A percentile compares a stretch with the other conserved stretches of the same genome.
Evolutionary conservation across 768 basidiomycete genomes (phyloP).

Genomic region (Termitomyces titanicus): DNA sequence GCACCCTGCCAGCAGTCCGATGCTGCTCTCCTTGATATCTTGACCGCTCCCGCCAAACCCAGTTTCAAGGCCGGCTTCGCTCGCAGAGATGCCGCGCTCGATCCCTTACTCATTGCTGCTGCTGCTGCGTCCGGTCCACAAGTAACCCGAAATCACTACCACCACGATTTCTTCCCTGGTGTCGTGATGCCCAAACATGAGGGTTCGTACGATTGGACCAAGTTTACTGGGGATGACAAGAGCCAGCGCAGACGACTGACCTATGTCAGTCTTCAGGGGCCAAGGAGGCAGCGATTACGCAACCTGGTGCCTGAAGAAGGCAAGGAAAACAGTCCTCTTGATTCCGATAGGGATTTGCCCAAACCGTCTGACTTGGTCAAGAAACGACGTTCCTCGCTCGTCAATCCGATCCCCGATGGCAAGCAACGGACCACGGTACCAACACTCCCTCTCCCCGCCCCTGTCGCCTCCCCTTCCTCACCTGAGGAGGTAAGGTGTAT

Average conservation of each 20-base stretch:
- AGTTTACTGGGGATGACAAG: constrained; percentile 44
- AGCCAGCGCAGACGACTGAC: constrained; percentile 44
- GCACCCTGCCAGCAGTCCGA: constrained; percentile 36
- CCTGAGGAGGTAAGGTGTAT: constrained; percentile 83
- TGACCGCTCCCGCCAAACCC: constrained; percentile 51
- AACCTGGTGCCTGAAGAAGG: constrained; percentile 28
- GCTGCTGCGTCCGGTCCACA: constrained; percentile 72
- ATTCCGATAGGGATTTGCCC: constrained; percentile 33
- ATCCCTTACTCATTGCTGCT: constrained; percentile 76
- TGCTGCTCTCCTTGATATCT: constrained; percentile 59
- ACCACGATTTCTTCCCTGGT: constrained; percentile 73
- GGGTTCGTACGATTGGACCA: constrained; percentile 56
- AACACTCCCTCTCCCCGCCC: constrained; percentile 11
- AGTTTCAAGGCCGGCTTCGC: constrained; percentile 38
- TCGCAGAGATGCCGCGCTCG: constrained; percentile 69
- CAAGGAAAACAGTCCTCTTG: constrained; percentile 49
- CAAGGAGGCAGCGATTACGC: constrained; percentile 57
- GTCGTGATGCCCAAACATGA: constrained; percentile 49
- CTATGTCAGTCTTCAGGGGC: constrained; percentile 76
- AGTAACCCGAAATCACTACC: constrained; percentile 82
- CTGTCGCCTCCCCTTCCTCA: constrained; percentile 18
- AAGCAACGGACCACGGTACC: constrained; percentile 23
- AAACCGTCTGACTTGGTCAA: constrained; percentile 26
- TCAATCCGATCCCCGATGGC: constrained; percentile 19
- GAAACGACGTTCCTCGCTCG: constrained; percentile 37